Percentiles rank a stretch among this genome's conserved stretches.
Conservation (phyloP, 768 basidiomycete species). For the Tulasnella sp. region DNA sequence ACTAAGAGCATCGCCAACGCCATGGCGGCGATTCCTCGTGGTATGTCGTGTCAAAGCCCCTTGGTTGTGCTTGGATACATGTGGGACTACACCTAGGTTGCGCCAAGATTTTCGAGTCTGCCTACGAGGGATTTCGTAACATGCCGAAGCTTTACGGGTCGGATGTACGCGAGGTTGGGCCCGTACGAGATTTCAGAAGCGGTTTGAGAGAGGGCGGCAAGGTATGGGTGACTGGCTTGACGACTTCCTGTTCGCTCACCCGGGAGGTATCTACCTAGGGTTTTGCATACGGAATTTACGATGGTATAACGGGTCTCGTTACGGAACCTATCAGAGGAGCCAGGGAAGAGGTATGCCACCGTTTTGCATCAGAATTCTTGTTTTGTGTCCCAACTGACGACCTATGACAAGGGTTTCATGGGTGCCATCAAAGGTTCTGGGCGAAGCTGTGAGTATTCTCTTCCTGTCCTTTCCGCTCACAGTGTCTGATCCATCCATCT, state of each 20-base stretch:
- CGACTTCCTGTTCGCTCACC: too few species aligned
- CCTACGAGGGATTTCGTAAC: conserved; percentile 38
- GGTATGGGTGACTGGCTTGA: conserved; percentile 24
- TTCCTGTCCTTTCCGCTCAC: background rate
- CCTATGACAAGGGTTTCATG: conserved; percentile 24
- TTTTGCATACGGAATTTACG: conserved; percentile 29
- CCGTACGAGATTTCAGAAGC: conserved; percentile 33
- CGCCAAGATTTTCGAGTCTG: conserved; percentile 30
- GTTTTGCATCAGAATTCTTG: background rate
- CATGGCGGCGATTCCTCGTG: conserved; percentile 37
- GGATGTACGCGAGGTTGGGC: conserved; percentile 30
- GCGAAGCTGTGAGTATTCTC: conserved; percentile 25
- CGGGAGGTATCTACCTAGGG: too few species aligned
- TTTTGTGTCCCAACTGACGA: background rate
- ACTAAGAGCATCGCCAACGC: conserved; percentile 35
- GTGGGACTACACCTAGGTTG: conserved; percentile 26
- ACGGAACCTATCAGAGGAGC: conserved; percentile 30
- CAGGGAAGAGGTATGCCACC: conserved; percentile 29
- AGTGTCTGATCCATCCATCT: background rate
- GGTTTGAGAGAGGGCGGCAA: conserved; percentile 40
- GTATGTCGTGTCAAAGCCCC: conserved; percentile 21
- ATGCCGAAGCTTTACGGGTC: conserved; percentile 34
- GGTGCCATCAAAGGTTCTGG: conserved; percentile 30
- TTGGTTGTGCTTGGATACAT: background rate
- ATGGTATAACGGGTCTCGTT: conserved; percentile 32